phyloP scores from a whole-genome alignment of 805 yeast genomes.

The Blastobotrys peoriensis region DNA sequence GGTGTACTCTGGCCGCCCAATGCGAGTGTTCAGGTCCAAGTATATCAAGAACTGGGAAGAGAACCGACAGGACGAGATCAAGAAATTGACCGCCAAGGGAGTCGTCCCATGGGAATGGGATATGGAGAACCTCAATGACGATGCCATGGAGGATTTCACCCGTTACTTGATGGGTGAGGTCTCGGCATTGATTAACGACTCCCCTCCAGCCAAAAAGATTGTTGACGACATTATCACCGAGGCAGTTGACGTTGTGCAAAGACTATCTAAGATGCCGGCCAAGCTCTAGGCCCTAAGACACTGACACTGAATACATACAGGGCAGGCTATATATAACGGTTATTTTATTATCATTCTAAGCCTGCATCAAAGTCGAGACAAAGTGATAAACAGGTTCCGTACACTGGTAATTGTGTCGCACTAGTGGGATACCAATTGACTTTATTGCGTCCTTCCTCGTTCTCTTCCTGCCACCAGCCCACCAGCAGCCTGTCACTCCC shows the following conservation, averaged over 20 bases:
- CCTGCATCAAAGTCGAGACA: too few species aligned
- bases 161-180: slow-evolving; percentile 25
- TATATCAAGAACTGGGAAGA: slow-evolving; percentile 23
- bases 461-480: too few species aligned
- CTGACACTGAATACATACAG: too few species aligned
- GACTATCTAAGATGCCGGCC: background rate
- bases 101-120: slow-evolving; percentile 21
- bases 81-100: slow-evolving; percentile 18
- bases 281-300: too few species aligned
- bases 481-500: too few species aligned
- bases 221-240: slow-evolving; percentile 23
- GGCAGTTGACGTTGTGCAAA: slow-evolving; percentile 12
- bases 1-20: slow-evolving; percentile 25
- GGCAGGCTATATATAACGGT: too few species aligned
- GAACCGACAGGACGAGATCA: slow-evolving; percentile 22
- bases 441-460: too few species aligned
- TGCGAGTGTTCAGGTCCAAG: slow-evolving; percentile 20
- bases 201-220: slow-evolving; percentile 22
- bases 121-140: slow-evolving; percentile 18
- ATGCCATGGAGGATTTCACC: slow-evolving; percentile 16
- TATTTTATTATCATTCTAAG: too few species aligned
- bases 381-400: too few species aligned
- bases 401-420: too few species aligned
- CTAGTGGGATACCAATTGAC: too few species aligned
- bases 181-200: slow-evolving; percentile 19